phyloP scores from a whole-genome alignment of 768 basidiomycete species.

The Boletellus ananas region DNA sequence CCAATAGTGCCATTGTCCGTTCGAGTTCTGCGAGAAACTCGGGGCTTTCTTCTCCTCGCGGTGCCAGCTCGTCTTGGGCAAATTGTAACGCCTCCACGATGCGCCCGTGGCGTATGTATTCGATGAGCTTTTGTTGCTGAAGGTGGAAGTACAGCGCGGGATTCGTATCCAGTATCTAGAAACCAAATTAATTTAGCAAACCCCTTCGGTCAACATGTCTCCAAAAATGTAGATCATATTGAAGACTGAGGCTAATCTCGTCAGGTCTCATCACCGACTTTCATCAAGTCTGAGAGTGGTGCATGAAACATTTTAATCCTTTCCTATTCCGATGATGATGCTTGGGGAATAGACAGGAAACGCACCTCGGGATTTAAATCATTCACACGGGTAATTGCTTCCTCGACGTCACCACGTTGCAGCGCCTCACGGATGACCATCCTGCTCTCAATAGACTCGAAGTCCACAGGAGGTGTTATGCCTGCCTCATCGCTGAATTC shows the following conservation, averaged over 20 bases:
- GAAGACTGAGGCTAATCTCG: constrained; percentile 92
- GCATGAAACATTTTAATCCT: constrained; percentile 96
- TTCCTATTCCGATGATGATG: constrained; percentile 23
- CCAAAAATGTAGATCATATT: constrained; percentile 64
- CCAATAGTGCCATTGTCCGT: constrained; percentile 89
- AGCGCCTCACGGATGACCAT: constrained; percentile 94
- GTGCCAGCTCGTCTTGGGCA: constrained; percentile 91
- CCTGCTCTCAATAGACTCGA: constrained; percentile 88
- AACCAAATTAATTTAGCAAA: constrained; percentile 12
- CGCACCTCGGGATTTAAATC: constrained; percentile 96
- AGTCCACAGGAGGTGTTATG: constrained; percentile 73
- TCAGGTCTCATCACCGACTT: constrained; percentile 80
- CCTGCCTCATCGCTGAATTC: constrained; percentile 90
- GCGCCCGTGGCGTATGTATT: constrained; percentile 81
- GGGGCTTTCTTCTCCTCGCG: constrained; percentile 91
- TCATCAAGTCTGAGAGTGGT: constrained; percentile 86
- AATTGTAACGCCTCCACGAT: constrained; percentile 81
- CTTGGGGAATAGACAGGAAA: constrained; percentile 11
- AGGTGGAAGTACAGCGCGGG: constrained; percentile 91
- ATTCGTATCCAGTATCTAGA: constrained; percentile 94
- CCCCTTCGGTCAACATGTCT: not conserved
- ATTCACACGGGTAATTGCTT: constrained; percentile 92
- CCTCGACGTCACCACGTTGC: constrained; percentile 91
- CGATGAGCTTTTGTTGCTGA: constrained; percentile 94
- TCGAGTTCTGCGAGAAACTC: constrained; percentile 92